Conservation (phyloP, 352 stramenopile genomes). For the Globisporangium parvum region DNA sequence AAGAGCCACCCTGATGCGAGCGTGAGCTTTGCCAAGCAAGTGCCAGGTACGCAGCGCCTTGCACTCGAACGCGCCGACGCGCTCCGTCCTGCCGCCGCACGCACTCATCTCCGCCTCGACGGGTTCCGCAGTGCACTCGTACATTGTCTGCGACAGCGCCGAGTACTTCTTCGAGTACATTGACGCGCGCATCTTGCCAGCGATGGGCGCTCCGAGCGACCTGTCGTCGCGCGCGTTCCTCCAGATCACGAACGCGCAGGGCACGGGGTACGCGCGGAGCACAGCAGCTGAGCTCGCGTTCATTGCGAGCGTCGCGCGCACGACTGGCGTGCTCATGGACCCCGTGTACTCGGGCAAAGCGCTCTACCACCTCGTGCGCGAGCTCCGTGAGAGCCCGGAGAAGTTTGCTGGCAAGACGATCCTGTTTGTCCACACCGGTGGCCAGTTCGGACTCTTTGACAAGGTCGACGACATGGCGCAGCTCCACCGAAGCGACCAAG, state of each 20-base stretch:
- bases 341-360: constrained; percentile 87
- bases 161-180: constrained; percentile 84
- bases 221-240: constrained; percentile 62
- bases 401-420: constrained; percentile 82
- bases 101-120: neutral
- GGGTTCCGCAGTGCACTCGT: constrained; percentile 42
- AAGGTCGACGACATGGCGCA: constrained; percentile 75
- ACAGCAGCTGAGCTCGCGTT: constrained; percentile 77
- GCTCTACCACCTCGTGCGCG: constrained; percentile 73
- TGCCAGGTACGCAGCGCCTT: constrained; percentile 16
- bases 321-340: constrained; percentile 78
- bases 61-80: neutral
- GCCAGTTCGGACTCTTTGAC: constrained; percentile 89
- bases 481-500: constrained; percentile 37
- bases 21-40: constrained; percentile 33
- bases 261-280: constrained; percentile 73
- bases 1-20: constrained; percentile 7
- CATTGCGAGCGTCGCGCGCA: constrained; percentile 59
- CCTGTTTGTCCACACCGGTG: constrained; percentile 90
- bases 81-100: neutral
- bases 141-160: constrained; percentile 85
- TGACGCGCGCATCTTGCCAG: constrained; percentile 58
- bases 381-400: constrained; percentile 66
- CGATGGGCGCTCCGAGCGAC: constrained; percentile 45
- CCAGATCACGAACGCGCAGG: constrained; percentile 79